phyloP scores from a whole-genome alignment of 2,329 filamentous ascomycete species.

The Cryphonectria nitschkei region DNA sequence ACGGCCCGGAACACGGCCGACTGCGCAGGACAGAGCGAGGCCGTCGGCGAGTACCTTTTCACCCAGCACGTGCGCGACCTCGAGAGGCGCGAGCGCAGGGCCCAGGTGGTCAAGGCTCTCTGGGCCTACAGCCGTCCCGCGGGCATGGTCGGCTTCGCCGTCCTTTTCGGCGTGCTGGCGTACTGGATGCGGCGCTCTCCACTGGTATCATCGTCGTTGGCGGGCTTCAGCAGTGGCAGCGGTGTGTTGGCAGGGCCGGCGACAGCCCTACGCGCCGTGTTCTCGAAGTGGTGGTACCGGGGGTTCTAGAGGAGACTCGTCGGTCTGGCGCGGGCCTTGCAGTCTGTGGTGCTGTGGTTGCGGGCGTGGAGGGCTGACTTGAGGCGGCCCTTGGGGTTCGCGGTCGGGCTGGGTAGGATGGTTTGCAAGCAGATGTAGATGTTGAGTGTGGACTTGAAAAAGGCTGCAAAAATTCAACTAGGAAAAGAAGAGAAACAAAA shows the following conservation, averaged over 20 bases:
- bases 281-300: slow-evolving; percentile 24
- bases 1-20: slow-evolving; percentile 65
- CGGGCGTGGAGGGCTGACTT: not conserved
- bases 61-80: slow-evolving; percentile 73
- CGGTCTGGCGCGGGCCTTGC: not conserved
- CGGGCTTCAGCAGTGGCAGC: slow-evolving; percentile 14
- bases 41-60: slow-evolving; percentile 71
- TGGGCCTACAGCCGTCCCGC: slow-evolving; percentile 70
- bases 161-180: slow-evolving; percentile 70
- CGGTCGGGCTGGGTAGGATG: not conserved
- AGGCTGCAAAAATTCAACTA: too few relatives aligned
- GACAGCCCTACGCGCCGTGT: slow-evolving; percentile 31
- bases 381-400: not conserved
- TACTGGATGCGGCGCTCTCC: slow-evolving; percentile 65
- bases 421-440: not conserved
- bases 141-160: slow-evolving; percentile 62
- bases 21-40: slow-evolving; percentile 59
- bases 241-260: slow-evolving; percentile 8
- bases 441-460: not conserved
- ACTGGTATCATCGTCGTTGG: slow-evolving; percentile 9
- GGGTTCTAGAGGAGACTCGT: slow-evolving; percentile 3
- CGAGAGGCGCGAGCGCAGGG: slow-evolving; percentile 62
- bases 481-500: not conserved
- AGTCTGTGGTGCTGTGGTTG: not conserved
- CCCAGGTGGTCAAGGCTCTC: slow-evolving; percentile 54